Evolutionary conservation across 805 yeast species (phyloP), one percentile per base, ranked within the genome.

Genomic region (Brettanomyces anomalus): DNA sequence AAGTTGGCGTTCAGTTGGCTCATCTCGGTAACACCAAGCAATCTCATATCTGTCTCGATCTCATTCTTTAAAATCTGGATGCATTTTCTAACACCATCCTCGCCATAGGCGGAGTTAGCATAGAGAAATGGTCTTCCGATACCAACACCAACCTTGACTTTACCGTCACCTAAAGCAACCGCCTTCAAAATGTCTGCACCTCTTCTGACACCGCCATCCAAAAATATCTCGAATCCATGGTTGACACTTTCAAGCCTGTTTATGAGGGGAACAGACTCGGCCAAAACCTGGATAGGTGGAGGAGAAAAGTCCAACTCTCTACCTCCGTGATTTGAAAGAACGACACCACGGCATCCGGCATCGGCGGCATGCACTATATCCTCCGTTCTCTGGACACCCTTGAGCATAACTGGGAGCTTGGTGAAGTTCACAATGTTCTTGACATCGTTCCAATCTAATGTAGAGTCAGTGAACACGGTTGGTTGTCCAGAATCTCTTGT

Each of bases 171-270:
- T 4, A 84, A 66, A 44, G 85, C 78, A 13, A 85, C 58, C 0
- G 93, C 90, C 54, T 85, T 84, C 40, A 84, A 51, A n/a, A 85
- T 63, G 55, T 85, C 94, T 4, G 87, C 74, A 10, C 85, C 93
- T 52, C 90, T 70, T 47, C 87, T 70, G 21, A 84, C 68, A 32
- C 93, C 93, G 41, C 94, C 93, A 55, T 85, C 93, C 24, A 85
- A 58, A 55, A 66, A 83, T 7, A 84, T 71, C 51, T 81, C 85
- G 40, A 82, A 65, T 46, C 74, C 72, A 37, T 70, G 62, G 37
- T 71, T 64, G 39, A 60, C 61, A 8, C 58, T 51, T 30, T 68
- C 63, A 18, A 57, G 57, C 40, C 61, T 57, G 35, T 62, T 66
- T 45, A 76, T 62, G 15, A 67, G 54, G 11, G 75, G 75, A 55